Base-by-base conservation (phyloP, 2,329 filamentous ascomycete species). In the Aspergillus floridensis region DNA sequence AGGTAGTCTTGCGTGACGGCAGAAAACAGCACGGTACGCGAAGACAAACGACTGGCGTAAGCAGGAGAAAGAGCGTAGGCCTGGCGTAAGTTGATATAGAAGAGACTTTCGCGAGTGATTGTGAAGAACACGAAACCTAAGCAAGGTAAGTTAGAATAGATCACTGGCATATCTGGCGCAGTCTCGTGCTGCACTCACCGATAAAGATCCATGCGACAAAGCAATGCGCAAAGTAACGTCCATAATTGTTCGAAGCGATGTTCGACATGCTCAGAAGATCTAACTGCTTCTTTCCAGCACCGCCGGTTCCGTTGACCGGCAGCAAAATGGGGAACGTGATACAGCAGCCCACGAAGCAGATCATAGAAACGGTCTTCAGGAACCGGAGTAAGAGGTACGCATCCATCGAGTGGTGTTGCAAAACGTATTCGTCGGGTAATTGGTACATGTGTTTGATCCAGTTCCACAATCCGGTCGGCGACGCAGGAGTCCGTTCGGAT, bases 361-460 rank as follows among this genome's bases (percentile, higher is more conserved):
- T 89, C 60, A 89, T 82, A 57, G 88, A 85, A 29, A 88, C 80
- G 56, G 95, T 88, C 70, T 92, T 91, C 64, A 98, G 79, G 70
- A 93, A 96, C 38, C 93, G 91, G 29, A 98, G 82, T 74, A 96
- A 92, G 54, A 98, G 86, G 75, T 93, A 98, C 32, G 90, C 90
- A 73, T 99, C 93, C 63, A 99, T 85, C 0, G 92, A 96, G 73
- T 93, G 91, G 78, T 96, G 92, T 70, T 95, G 91, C 22, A 98
- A 85, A 26, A 93, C 86, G 70, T 91, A 92, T 46, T 87, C 87
- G 72, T 98, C 93, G 3, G 84, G 81, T 21, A 87, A 74, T 66
- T 83, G 84, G 78, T 85, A 88, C 76, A 91, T 90, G 12, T 83
- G 79, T 10, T 77, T 76, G 59, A 92, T 75, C 89, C 89, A 92